These are phyloP conservation scores for Acer negundo DNA, from an alignment of 345 rosid genomes.

Conservation along the genomic window DNA sequence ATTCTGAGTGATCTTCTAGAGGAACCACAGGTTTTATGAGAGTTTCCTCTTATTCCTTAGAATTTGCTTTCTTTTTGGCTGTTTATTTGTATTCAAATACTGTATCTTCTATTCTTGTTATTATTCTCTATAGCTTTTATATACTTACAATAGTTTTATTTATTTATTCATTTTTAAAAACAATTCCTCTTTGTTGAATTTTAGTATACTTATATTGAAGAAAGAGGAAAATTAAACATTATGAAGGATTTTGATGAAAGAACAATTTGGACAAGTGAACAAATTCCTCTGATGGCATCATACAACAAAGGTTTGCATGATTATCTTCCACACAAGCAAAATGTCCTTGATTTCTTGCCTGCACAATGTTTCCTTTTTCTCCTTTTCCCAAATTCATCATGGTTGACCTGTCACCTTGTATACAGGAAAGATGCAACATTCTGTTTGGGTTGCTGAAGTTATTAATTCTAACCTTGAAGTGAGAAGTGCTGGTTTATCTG, in stretches of 20 bases:
- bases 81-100: constrained; percentile 9
- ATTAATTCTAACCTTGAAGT: constrained; percentile 58
- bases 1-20: constrained; percentile 79
- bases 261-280: constrained; percentile 91
- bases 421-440: constrained; percentile 94
- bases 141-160: background rate
- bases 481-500: constrained; percentile 36
- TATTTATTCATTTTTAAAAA: background rate
- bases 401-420: constrained; percentile 19
- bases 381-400: constrained; percentile 4
- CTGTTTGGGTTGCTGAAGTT: constrained; percentile 83
- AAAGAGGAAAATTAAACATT: constrained; percentile 75
- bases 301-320: constrained; percentile 72
- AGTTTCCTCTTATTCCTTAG: background rate
- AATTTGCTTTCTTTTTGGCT: constrained; percentile 18
- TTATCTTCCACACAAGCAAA: constrained; percentile 8
- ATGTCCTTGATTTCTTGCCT: background rate
- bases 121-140: constrained; percentile 10
- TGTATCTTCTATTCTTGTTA: background rate
- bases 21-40: constrained; percentile 67
- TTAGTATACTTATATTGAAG: constrained; percentile 76
- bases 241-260: constrained; percentile 88
- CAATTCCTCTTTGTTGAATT: constrained; percentile 20
- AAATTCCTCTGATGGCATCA: constrained; percentile 80
- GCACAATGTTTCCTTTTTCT: constrained; percentile 5